Conservation (phyloP, 345 rosid genomes). For the Syzygium aqueum region DNA sequence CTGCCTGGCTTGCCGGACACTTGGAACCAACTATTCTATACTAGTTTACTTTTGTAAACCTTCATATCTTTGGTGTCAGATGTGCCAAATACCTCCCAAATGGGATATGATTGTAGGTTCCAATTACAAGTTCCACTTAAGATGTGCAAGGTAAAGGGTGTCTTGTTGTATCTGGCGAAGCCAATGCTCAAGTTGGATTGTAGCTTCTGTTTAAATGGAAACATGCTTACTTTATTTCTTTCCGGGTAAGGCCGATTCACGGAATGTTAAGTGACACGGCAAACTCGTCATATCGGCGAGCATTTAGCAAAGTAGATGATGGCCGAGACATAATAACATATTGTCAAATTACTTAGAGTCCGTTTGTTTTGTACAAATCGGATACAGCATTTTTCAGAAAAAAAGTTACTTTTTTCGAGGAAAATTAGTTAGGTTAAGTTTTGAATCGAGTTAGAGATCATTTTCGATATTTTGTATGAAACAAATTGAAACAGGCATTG, state of each 20-base stretch:
- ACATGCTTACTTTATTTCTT: background rate
- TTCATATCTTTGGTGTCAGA: background rate
- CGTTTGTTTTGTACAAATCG: no score
- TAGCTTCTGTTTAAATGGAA: background rate
- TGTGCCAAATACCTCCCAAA: background rate
- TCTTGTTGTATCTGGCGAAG: background rate
- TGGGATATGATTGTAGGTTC: background rate
- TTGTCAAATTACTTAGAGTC: background rate
- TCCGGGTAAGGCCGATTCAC: background rate
- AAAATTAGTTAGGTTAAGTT: background rate
- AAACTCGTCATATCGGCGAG: background rate
- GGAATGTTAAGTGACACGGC: background rate
- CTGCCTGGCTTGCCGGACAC: constrained; percentile 95
- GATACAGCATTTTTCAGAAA: no score
- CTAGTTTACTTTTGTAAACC: constrained; percentile 23
- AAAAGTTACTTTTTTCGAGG: background rate
- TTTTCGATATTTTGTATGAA: background rate
- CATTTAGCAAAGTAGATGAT: background rate
- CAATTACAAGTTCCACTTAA: background rate
- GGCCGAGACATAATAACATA: background rate
- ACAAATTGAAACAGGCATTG: background rate
- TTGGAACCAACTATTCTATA: constrained; percentile 74
- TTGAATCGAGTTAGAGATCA: background rate
- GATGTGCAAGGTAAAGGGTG: background rate
- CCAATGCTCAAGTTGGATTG: background rate